Evolutionary conservation across 129 eudicot species (phyloP).

Genomic region (Centella asiatica): DNA sequence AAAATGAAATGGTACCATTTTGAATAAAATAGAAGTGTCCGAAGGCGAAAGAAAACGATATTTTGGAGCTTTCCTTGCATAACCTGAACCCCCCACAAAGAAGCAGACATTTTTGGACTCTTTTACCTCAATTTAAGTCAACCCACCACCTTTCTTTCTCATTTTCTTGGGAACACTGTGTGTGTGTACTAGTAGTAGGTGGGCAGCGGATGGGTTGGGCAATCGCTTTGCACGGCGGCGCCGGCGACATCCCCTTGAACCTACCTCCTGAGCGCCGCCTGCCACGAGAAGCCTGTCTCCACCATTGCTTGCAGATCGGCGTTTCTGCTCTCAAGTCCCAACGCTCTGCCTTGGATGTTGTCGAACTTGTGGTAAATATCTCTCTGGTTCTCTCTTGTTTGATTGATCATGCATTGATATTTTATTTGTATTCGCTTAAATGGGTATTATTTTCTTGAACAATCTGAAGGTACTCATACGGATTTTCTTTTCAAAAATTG

Average conservation of each 20-base stretch:
- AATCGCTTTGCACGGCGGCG: constrained; percentile 96
- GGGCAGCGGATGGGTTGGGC: constrained; percentile 73
- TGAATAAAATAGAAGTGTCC: no score
- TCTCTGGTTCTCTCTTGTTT: no score
- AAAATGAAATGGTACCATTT: no score
- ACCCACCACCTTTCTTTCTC: background rate
- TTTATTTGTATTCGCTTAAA: no score
- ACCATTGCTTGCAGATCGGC: constrained; percentile 62
- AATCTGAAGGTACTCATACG: no score
- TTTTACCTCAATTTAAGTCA: background rate
- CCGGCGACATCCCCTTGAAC: constrained; percentile 61
- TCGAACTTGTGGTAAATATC: constrained; percentile 81
- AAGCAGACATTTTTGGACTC: background rate
- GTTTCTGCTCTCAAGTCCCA: constrained; percentile 56
- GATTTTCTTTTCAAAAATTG: no score
- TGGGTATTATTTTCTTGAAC: background rate
- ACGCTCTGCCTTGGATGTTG: constrained; percentile 62
- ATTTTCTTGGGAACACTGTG: no score
- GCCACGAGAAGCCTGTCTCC: constrained; percentile 61
- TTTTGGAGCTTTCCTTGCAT: no score
- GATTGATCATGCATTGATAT: no score
- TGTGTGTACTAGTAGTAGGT: background rate
- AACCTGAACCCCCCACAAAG: no score
- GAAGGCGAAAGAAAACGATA: no score
- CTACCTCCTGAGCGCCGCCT: constrained; percentile 49